Conservation (phyloP, 2,329 filamentous ascomycete species). For the Diaporthe batatas region DNA sequence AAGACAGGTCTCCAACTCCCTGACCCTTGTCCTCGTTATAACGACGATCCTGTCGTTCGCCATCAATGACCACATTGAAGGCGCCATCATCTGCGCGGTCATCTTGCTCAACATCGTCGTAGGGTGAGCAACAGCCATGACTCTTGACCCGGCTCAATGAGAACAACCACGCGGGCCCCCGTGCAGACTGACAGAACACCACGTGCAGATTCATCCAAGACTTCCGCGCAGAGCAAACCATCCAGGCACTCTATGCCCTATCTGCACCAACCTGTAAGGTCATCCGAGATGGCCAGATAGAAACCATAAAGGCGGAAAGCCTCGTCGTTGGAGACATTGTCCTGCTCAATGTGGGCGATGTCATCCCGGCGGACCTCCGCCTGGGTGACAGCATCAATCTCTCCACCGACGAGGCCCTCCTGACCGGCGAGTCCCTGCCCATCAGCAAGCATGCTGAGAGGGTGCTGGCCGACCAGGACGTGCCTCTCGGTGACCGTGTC, state of each 20-base stretch:
- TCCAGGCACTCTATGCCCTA: constrained; percentile 70
- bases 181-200: constrained; percentile 18
- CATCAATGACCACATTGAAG: constrained; percentile 76
- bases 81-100: constrained; percentile 75
- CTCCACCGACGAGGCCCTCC: constrained; percentile 80
- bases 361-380: constrained; percentile 77
- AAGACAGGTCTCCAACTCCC: constrained; percentile 82
- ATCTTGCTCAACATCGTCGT: constrained; percentile 78
- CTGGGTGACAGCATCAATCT: constrained; percentile 78
- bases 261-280: constrained; percentile 72
- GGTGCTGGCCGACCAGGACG: constrained; percentile 64
- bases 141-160: neutral
- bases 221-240: constrained; percentile 72
- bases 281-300: constrained; percentile 64
- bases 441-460: constrained; percentile 74
- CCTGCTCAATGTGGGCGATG: constrained; percentile 73
- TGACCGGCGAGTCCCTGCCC: constrained; percentile 80
- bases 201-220: constrained; percentile 67
- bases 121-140: constrained; percentile 60
- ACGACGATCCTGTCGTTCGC: constrained; percentile 68
- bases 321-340: constrained; percentile 78
- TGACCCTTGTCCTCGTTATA: constrained; percentile 67
- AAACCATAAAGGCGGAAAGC: constrained; percentile 66
- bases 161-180: constrained; percentile 19
- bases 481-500: constrained; percentile 76